Evolutionary conservation across 495 filamentous ascomycete genomes (phyloP), one percentile per base, ranked within the genome.

Genomic region (Aspergillus conjunctus): DNA sequence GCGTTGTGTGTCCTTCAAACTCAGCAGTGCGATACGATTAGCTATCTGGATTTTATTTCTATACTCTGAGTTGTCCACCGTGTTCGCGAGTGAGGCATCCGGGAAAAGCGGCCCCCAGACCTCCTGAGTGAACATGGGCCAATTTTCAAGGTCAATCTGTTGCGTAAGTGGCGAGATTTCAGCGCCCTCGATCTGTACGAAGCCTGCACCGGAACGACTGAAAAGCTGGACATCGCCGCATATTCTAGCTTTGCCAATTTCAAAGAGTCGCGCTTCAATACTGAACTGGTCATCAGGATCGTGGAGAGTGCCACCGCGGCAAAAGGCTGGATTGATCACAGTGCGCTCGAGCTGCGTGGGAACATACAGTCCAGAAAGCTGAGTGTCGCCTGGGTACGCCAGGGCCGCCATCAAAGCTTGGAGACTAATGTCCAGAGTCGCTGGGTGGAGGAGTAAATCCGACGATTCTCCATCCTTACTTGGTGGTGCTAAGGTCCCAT

Each of bases 181-280:
- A 26, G 51, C 37, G 4, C 49, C 49, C 1, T 54, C 56, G 11
- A 63, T 54, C 22, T 63, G 61, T 3, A 63, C 49, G 9, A 59
- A 22, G 1, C 56, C 45, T 30, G 18, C 14, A 30, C 50, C 58
- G 12, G 30, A 41, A 6, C 39, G 12, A 20, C 49, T n/a, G 51
- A 61, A 61, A n/a, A 61, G 51, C 12, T 51, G 22, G 2, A 61
- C 21, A 43, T 61, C 58, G 17, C 58, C 58, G 12, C 21, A 33
- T 10, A 61, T 26, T 17, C 41, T 43, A 17, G 15, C 33, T 12
- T 48, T 50, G 6, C 43, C 20, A 41, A 51, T 39, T 14, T 51
- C 32, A 1, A 33, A 26, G 14, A 59, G 3, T 15, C 21, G 20
- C 9, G 56, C 58, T 14, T 44, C 31, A 4, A 55, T 34, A 20